Base-by-base conservation (phyloP, 768 basidiomycete genomes). In the Naganishia randhawae region DNA sequence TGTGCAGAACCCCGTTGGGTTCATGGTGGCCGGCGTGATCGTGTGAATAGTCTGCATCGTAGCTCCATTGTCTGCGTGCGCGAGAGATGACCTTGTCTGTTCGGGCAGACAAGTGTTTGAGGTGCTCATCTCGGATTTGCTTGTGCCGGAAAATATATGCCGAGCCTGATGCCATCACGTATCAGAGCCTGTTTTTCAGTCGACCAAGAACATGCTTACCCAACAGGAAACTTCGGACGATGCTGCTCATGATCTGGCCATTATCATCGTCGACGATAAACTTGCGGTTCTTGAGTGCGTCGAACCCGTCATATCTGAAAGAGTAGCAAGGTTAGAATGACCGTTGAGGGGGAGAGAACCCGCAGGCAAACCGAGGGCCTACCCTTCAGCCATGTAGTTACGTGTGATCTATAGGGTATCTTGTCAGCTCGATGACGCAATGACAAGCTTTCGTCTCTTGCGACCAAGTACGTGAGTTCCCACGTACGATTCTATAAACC, bases 181-280 rank as follows among this genome's bases (percentile, higher is more conserved):
- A 50, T 55, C 19, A 11, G 32, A 65, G 32, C 6, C 32, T 54
- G 37, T 35, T 48, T 19, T n/a, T 62, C 50, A 50, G 17, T 66
- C 31, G 11, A 27, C 25, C 7, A 45, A 10, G 29, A 41, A 63
- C 37, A n/a, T 25, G 63, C 76, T 65, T 74, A 89, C 92, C 92
- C 50, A 95, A 84, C 2, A 94, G 82, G 80, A 92, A 94, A 72
- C 87, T 88, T 71, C 92, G 83, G 33, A 94, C 88, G 62, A 95
- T 85, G 27, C 83, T 80, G 75, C 88, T 90, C 85, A 90, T 86
- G 70, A 90, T 81, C 71, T 87, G 84, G 10, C 92, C 92, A 63
- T 84, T 84, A 78, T 96, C 92, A 67, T 91, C 88, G 73, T 93
- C 91, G 29, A 94, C 83, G 45, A 94, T 84, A 72, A 86, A 86